These are phyloP conservation scores for Spathaspora girioi DNA, from an alignment of 805 yeast species.

Conservation along the genomic window DNA sequence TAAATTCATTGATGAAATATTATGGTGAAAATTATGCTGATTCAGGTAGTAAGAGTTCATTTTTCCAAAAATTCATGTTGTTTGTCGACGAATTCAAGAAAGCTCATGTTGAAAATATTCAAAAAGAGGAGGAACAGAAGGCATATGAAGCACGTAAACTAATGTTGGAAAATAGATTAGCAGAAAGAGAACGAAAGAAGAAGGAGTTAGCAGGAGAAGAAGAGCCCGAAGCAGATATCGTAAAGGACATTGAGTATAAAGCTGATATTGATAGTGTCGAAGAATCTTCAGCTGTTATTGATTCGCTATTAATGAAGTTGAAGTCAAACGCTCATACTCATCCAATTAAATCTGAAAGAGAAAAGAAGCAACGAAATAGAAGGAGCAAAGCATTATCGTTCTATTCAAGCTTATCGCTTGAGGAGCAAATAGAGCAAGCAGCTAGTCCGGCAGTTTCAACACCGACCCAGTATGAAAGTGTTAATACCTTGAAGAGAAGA, in stretches of 20 bases:
- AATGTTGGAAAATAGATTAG: constrained; percentile 24
- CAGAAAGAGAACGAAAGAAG: constrained; percentile 12
- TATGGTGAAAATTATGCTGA: constrained; percentile 91
- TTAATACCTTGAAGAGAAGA: constrained; percentile 32
- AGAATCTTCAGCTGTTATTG: constrained; percentile 25
- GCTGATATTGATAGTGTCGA: constrained; percentile 10
- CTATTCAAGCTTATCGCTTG: constrained; percentile 26
- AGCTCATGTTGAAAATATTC: constrained; percentile 75
- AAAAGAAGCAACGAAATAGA: constrained; percentile 17
- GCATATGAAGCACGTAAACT: constrained; percentile 35
- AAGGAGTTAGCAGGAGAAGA: constrained; percentile 10
- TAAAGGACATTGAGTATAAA: constrained; percentile 6
- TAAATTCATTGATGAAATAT: constrained; percentile 67
- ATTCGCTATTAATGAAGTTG: constrained; percentile 26
- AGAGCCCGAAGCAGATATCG: constrained; percentile 14
- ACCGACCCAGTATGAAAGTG: constrained; percentile 34
- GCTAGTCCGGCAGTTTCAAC: constrained; percentile 1
- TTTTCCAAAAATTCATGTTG: constrained; percentile 75
- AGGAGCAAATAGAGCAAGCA: constrained; percentile 8
- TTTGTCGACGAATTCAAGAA: constrained; percentile 76
- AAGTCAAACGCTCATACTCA: constrained; percentile 24
- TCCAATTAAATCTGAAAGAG: constrained; percentile 12
- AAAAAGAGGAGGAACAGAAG: constrained; percentile 74
- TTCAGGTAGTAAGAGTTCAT: constrained; percentile 58
- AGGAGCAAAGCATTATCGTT: constrained; percentile 32